phyloP scores from a whole-genome alignment of 2,329 filamentous ascomycete species.

The Colletotrichum echinochloae region DNA sequence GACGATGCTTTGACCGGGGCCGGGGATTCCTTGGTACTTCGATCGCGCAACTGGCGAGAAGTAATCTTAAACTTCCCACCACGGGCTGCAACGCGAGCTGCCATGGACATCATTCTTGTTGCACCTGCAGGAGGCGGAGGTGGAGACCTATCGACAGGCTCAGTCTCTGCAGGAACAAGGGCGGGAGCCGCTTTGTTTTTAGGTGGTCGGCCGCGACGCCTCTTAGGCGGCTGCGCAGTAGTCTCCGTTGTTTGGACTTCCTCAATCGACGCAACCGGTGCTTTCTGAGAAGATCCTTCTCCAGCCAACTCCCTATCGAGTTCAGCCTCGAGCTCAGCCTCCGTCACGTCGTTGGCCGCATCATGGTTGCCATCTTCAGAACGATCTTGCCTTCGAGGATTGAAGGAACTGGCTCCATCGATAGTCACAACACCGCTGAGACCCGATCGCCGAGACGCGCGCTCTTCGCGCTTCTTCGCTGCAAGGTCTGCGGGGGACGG shows the following conservation, averaged over 20 bases:
- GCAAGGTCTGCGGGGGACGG: conserved; percentile 31
- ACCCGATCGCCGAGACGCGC: conserved; percentile 39
- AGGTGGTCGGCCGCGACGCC: conserved; percentile 35
- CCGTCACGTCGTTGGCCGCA: conserved; percentile 42
- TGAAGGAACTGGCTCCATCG: conserved; percentile 31
- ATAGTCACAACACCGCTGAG: conserved; percentile 27
- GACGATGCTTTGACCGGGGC: conserved; percentile 9
- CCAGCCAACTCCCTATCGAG: conserved; percentile 49
- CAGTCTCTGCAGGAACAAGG: not conserved
- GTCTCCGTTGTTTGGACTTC: conserved; percentile 35
- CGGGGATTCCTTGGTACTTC: conserved; percentile 20
- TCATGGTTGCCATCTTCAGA: conserved; percentile 22
- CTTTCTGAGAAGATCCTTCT: conserved; percentile 35
- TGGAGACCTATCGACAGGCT: conserved; percentile 25
- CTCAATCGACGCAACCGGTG: conserved; percentile 6
- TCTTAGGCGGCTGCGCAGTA: conserved; percentile 20
- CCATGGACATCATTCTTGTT: conserved; percentile 62
- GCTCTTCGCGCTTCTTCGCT: conserved; percentile 32
- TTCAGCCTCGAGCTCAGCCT: conserved; percentile 52
- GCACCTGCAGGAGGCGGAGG: conserved; percentile 27
- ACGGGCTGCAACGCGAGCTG: conserved; percentile 66
- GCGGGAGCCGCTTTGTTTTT: conserved; percentile 14
- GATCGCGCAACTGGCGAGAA: conserved; percentile 45
- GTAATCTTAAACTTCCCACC: conserved; percentile 67
- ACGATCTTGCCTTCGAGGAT: conserved; percentile 6